phyloP scores from a whole-genome alignment of 495 filamentous ascomycete species.

The Paragyromitra xinjiangensis region DNA sequence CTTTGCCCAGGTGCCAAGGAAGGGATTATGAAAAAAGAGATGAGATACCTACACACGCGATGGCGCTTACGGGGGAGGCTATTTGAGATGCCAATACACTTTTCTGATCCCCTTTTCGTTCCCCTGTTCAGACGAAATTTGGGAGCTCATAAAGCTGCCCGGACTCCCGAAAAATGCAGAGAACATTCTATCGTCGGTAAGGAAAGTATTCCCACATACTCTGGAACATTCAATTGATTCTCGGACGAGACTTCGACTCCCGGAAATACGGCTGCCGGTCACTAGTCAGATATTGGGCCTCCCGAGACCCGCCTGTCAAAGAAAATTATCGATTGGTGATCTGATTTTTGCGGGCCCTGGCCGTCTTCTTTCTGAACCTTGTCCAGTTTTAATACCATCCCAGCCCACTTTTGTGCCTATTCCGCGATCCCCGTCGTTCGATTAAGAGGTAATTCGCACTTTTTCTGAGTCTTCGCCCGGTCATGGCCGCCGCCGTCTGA shows the following conservation, averaged over 20 bases:
- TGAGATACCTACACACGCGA: slow-evolving; percentile 44
- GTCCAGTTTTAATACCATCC: slow-evolving; percentile 40
- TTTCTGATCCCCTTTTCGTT: slow-evolving; percentile 46
- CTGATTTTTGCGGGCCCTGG: slow-evolving; percentile 41
- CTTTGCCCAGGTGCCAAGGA: slow-evolving; percentile 28
- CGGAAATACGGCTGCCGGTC: slow-evolving; percentile 46
- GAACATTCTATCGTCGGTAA: slow-evolving; percentile 49
- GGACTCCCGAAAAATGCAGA: slow-evolving; percentile 49
- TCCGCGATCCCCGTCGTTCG: slow-evolving; percentile 47
- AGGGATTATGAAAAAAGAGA: slow-evolving; percentile 39
- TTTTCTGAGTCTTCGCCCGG: slow-evolving; percentile 38
- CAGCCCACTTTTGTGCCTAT: slow-evolving; percentile 45
- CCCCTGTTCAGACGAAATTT: slow-evolving; percentile 43
- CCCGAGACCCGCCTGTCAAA: slow-evolving; percentile 44
- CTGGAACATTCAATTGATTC: slow-evolving; percentile 25
- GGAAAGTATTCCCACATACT: slow-evolving; percentile 32
- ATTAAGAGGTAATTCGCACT: slow-evolving; percentile 38
- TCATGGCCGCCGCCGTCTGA: slow-evolving; percentile 44
- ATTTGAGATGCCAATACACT: slow-evolving; percentile 44
- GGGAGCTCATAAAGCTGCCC: slow-evolving; percentile 36
- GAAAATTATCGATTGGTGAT: slow-evolving; percentile 46
- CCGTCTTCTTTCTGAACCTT: slow-evolving; percentile 34
- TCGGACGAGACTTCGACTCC: slow-evolving; percentile 31
- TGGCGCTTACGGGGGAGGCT: slow-evolving; percentile 40
- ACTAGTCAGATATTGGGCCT: slow-evolving; percentile 35